These are phyloP conservation scores for Alternaria tenuissima DNA, from an alignment of 2,329 filamentous ascomycete genomes.

Conservation along the genomic window DNA sequence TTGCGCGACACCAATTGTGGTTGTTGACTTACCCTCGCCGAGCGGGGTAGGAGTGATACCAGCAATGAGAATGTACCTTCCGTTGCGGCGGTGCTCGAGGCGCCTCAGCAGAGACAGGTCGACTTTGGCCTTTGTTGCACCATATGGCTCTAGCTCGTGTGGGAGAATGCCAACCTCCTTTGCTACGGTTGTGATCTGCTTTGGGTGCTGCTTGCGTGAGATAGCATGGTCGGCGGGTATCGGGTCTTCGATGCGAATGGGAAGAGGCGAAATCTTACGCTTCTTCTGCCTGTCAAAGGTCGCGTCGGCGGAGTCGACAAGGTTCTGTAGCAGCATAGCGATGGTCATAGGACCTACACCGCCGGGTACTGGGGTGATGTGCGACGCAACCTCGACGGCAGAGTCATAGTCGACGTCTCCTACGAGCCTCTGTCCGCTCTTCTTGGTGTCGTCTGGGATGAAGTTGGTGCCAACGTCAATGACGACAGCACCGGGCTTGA, in stretches of 20 bases:
- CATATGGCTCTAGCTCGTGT: constrained; percentile 94
- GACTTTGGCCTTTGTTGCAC: constrained; percentile 95
- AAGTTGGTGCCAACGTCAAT: constrained; percentile 99
- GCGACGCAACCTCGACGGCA: constrained; percentile 83
- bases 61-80: constrained; percentile 89
- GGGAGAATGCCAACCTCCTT: constrained; percentile 85
- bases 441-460: constrained; percentile 85
- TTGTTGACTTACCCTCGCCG: constrained; percentile 97
- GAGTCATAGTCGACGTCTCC: constrained; percentile 94
- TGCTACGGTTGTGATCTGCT: constrained; percentile 85
- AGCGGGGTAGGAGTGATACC: constrained; percentile 97
- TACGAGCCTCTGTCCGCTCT: constrained; percentile 89
- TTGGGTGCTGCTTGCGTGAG: constrained; percentile 88
- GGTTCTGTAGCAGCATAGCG: constrained; percentile 96
- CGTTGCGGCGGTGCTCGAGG: constrained; percentile 85
- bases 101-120: constrained; percentile 82
- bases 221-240: constrained; percentile 97
- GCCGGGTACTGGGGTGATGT: constrained; percentile 94
- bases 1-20: constrained; percentile 93
- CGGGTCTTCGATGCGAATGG: constrained; percentile 77
- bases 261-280: constrained; percentile 81
- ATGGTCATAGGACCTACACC: constrained; percentile 99
- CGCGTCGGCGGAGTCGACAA: constrained; percentile 82
- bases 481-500: constrained; percentile 93
- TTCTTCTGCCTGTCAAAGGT: constrained; percentile 86